phyloP scores from a whole-genome alignment of 139 green algal genomes.

The Picochlorum costavermella region DNA sequence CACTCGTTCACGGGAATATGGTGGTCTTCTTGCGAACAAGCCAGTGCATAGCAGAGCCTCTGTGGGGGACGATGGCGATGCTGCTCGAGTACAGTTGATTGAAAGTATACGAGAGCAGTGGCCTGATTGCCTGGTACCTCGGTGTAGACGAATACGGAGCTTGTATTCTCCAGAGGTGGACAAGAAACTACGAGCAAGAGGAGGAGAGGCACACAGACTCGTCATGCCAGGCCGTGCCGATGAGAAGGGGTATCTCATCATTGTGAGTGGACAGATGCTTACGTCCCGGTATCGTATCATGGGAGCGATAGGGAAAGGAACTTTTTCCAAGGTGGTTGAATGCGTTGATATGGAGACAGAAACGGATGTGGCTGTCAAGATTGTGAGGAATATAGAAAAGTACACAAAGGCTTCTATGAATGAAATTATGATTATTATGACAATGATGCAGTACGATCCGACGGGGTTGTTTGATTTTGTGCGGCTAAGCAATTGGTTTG shows the following conservation, averaged over 20 bases:
- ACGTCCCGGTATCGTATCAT: constrained; percentile 85
- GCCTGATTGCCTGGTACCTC: too few relatives aligned
- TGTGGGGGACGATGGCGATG: too few relatives aligned
- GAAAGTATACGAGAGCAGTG: too few relatives aligned
- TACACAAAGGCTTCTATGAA: constrained; percentile 93
- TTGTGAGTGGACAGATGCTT: constrained; percentile 74
- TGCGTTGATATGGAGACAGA: constrained; percentile 90
- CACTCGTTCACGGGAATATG: too few relatives aligned
- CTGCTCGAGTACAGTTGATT: too few relatives aligned
- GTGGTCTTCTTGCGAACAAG: too few relatives aligned
- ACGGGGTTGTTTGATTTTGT: constrained; percentile 47
- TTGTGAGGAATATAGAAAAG: constrained; percentile 82
- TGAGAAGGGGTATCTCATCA: constrained; percentile 42
- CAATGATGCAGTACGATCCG: constrained; percentile 72
- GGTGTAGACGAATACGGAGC: too few relatives aligned
- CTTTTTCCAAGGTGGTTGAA: constrained; percentile 91
- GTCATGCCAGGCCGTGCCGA: too few relatives aligned
- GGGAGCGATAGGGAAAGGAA: constrained; percentile 88
- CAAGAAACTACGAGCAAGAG: too few relatives aligned
- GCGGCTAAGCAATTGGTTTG: constrained; percentile 85
- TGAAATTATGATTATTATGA: constrained; percentile 90
- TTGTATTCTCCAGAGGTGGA: too few relatives aligned
- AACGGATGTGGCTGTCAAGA: constrained; percentile 87
- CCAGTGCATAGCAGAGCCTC: too few relatives aligned
- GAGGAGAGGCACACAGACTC: too few relatives aligned